Conservation (phyloP, 2,329 filamentous ascomycete species). For the Dactylonectria estremocensis region DNA sequence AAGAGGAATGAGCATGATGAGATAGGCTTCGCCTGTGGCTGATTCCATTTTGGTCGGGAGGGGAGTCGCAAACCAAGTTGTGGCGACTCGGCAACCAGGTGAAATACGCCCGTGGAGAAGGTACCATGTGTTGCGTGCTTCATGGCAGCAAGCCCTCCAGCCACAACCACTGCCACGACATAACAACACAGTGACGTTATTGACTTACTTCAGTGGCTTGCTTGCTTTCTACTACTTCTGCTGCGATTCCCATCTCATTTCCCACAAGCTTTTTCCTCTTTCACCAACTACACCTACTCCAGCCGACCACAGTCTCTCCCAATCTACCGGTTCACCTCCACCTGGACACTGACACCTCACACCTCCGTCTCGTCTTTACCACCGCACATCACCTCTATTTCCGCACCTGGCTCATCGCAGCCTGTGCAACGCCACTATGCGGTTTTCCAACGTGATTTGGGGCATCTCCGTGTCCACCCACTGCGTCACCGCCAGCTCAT, state of each 20-base stretch:
- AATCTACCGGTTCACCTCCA: neutral
- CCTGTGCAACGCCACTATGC: slow-evolving; percentile 73
- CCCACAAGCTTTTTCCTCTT: neutral
- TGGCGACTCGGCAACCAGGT: neutral
- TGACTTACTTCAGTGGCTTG: slow-evolving; percentile 26
- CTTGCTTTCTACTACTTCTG: neutral
- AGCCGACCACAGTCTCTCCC: neutral
- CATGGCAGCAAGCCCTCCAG: slow-evolving; percentile 5
- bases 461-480: slow-evolving; percentile 81
- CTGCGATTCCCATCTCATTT: neutral
- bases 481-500: slow-evolving; percentile 80
- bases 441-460: slow-evolving; percentile 79
- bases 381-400: slow-evolving; percentile 15
- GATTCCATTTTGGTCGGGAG: neutral
- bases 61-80: neutral
- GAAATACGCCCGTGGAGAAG: neutral
- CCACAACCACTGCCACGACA: slow-evolving; percentile 14
- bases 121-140: neutral
- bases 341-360: slow-evolving; percentile 16
- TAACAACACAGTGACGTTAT: slow-evolving; percentile 30
- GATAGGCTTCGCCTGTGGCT: neutral
- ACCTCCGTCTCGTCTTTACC: neutral
- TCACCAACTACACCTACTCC: neutral
- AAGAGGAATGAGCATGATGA: slow-evolving; percentile 43
- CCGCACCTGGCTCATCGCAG: slow-evolving; percentile 5